phyloP scores from a whole-genome alignment of 176 grass and related monocot species.

The Zizania latifolia region DNA sequence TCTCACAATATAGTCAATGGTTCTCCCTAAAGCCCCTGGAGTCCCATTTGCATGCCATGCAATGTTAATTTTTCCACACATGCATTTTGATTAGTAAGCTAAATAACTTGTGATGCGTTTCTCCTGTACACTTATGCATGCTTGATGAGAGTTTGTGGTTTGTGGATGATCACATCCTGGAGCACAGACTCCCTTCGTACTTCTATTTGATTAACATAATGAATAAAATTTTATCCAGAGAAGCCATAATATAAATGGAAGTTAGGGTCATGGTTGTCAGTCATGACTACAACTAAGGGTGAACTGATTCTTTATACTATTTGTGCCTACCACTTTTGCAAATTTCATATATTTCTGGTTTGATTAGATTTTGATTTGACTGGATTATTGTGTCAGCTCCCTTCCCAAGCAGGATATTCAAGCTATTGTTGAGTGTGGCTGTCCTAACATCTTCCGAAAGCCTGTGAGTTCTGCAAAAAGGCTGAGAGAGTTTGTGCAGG shows the following conservation, averaged over 20 bases:
- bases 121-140: not conserved
- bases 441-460: conserved; percentile 73
- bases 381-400: conserved; percentile 32
- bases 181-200: not conserved
- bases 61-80: not conserved
- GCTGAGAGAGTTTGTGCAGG: conserved; percentile 57
- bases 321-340: not conserved
- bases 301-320: not conserved
- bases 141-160: not conserved
- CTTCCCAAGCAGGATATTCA: conserved; percentile 68
- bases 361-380: conserved; percentile 29
- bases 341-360: conserved; percentile 13
- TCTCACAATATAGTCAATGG: no score
- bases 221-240: not conserved
- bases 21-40: not conserved
- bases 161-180: not conserved
- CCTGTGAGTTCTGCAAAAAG: conserved; percentile 81
- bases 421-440: conserved; percentile 62
- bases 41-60: not conserved
- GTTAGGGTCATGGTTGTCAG: not conserved
- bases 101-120: not conserved
- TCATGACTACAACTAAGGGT: not conserved
- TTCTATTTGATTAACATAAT: not conserved
- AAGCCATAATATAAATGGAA: not conserved
- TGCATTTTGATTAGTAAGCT: not conserved